Evolutionary conservation across 202 grass and related monocot genomes (phyloP).

Genomic region (Dendrocalamus latiflorus): DNA sequence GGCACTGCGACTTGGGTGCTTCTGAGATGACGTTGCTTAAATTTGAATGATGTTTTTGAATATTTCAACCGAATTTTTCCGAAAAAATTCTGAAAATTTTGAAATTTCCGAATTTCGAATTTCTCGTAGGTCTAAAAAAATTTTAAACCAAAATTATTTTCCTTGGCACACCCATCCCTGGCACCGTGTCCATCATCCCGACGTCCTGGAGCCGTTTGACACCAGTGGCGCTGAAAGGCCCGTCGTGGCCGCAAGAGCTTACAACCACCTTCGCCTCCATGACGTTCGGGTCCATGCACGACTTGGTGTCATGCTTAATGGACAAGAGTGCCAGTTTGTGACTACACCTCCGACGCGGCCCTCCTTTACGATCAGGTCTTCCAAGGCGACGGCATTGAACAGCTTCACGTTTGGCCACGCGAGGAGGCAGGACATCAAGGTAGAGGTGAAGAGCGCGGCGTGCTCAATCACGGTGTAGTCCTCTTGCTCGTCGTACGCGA

Average conservation of each 20-base stretch:
- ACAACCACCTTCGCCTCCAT: constrained; percentile 96
- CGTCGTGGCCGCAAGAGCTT: constrained; percentile 91
- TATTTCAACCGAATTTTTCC: no score
- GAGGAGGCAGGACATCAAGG: constrained; percentile 68
- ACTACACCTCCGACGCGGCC: constrained; percentile 70
- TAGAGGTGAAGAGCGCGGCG: constrained; percentile 90
- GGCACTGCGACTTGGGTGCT: no score
- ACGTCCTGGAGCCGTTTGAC: constrained; percentile 86
- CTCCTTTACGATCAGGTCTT: constrained; percentile 77
- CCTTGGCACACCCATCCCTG: no score
- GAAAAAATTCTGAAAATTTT: no score
- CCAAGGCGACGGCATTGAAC: constrained; percentile 79
- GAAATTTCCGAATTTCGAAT: no score
- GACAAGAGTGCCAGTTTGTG: constrained; percentile 91
- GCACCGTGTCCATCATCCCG: constrained; percentile 80
- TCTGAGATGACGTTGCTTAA: no score
- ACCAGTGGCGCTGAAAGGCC: constrained; percentile 81
- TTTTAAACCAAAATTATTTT: no score
- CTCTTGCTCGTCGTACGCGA: constrained; percentile 78
- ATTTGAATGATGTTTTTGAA: no score
- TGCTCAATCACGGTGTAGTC: constrained; percentile 82
- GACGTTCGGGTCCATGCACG: constrained; percentile 94
- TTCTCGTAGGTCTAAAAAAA: no score
- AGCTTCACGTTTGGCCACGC: constrained; percentile 87
- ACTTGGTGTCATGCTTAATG: constrained; percentile 88